A percentile compares a stretch with the other conserved stretches of the same genome.
phyloP scores from a whole-genome alignment of 371 early-diverging fungal species.

The Mucor velutinosus region DNA sequence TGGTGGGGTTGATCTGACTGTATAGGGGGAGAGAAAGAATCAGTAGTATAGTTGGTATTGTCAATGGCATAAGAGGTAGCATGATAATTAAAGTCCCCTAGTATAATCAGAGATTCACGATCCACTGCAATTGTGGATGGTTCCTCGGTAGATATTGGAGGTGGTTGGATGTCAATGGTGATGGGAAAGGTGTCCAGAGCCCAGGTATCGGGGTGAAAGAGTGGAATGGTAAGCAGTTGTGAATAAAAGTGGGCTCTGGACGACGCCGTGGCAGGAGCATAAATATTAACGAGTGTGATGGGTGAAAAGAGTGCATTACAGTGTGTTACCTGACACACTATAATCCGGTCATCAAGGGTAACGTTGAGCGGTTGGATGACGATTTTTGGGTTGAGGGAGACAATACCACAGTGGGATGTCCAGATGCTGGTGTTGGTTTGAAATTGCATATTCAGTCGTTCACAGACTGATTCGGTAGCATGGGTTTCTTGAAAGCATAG shows the following conservation, averaged over 20 bases:
- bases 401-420: constrained; percentile 7
- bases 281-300: constrained; percentile 1
- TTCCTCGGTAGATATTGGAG: not conserved
- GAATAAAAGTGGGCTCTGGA: not conserved
- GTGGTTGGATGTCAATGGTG: not conserved
- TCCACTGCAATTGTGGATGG: not conserved
- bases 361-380: not conserved
- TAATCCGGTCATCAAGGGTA: not conserved
- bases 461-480: not conserved
- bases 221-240: not conserved
- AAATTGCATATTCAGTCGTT: not conserved
- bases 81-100: constrained; percentile 9
- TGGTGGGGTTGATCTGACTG: not conserved
- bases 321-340: not conserved
- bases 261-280: constrained; percentile 4
- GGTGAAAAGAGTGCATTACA: not conserved
- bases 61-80: not conserved
- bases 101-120: not conserved
- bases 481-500: constrained; percentile 13
- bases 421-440: not conserved
- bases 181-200: no score
- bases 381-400: constrained; percentile 2
- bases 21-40: not conserved
- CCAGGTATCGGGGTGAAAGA: not conserved
- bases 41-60: not conserved